Percentiles rank a stretch among this genome's conserved stretches.
Conservation (phyloP, 2,329 filamentous ascomycete genomes). For the Colletotrichum liaoningense region DNA sequence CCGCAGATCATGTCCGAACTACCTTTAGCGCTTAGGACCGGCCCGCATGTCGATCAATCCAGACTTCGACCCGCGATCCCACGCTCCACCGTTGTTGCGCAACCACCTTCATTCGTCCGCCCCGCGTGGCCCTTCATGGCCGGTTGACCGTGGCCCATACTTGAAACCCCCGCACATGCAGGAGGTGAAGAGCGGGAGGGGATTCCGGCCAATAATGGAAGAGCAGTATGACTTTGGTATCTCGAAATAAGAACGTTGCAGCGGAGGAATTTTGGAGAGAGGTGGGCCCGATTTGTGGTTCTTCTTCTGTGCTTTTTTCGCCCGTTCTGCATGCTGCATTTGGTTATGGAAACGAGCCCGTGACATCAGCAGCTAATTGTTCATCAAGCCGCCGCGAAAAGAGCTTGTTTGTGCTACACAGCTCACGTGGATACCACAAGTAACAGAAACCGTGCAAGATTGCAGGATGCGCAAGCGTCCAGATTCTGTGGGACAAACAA, state of each 20-base stretch:
- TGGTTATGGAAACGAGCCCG: background rate
- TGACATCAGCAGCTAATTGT: background rate
- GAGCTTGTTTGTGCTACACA: background rate
- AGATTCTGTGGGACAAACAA: background rate
- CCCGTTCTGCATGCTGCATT: background rate
- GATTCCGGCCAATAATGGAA: background rate
- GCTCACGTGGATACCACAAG: background rate
- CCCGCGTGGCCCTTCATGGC: background rate
- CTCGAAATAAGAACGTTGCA: background rate
- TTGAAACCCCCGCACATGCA: conserved; percentile 5
- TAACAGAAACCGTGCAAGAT: background rate
- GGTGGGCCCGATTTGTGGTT: background rate
- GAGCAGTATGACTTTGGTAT: background rate
- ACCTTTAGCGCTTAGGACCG: conserved; percentile 10
- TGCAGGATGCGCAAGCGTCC: background rate
- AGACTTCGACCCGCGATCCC: background rate
- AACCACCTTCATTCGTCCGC: conserved; percentile 7
- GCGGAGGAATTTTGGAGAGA: background rate
- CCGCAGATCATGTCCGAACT: background rate
- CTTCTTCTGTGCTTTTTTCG: background rate
- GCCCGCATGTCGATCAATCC: conserved; percentile 15
- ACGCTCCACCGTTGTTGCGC: background rate
- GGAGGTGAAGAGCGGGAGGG: background rate
- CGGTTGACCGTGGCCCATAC: background rate
- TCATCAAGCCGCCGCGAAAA: background rate